Conservation (phyloP, 352 stramenopile species). For the Sclerospora graminicola region DNA sequence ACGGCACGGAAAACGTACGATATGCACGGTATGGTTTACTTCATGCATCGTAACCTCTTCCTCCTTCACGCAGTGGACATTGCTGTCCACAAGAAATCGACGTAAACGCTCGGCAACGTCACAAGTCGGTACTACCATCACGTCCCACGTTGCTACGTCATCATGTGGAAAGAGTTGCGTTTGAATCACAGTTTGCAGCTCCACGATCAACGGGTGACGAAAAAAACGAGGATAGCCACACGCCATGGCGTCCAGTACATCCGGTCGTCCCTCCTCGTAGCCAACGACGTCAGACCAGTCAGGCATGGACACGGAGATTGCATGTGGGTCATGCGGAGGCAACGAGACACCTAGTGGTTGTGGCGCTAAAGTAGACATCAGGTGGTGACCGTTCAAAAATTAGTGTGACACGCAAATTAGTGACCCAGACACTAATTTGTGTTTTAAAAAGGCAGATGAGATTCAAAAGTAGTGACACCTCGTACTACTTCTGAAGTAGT, state of each 20-base stretch:
- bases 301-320: slow-evolving; percentile 78
- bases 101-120: slow-evolving; percentile 45
- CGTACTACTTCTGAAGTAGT: no score
- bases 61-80: slow-evolving; percentile 10
- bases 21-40: slow-evolving; percentile 40
- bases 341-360: slow-evolving; percentile 62
- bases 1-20: slow-evolving; percentile 63
- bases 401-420: no score
- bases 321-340: slow-evolving; percentile 55
- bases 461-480: no score
- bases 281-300: slow-evolving; percentile 78
- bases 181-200: slow-evolving; percentile 36
- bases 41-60: slow-evolving; percentile 25
- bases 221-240: slow-evolving; percentile 92
- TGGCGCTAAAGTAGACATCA: slow-evolving; percentile 12
- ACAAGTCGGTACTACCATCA: slow-evolving; percentile 40
- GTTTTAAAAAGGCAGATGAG: no score
- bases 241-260: slow-evolving; percentile 57
- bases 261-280: slow-evolving; percentile 81
- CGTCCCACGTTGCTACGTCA: slow-evolving; percentile 20
- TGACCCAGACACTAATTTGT: no score
- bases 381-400: no score
- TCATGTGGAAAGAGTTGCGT: slow-evolving; percentile 13
- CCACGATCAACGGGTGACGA: slow-evolving; percentile 75
- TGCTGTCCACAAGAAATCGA: slow-evolving; percentile 52